Conservation (phyloP, 441 rosid species). For the Croton setiger region DNA sequence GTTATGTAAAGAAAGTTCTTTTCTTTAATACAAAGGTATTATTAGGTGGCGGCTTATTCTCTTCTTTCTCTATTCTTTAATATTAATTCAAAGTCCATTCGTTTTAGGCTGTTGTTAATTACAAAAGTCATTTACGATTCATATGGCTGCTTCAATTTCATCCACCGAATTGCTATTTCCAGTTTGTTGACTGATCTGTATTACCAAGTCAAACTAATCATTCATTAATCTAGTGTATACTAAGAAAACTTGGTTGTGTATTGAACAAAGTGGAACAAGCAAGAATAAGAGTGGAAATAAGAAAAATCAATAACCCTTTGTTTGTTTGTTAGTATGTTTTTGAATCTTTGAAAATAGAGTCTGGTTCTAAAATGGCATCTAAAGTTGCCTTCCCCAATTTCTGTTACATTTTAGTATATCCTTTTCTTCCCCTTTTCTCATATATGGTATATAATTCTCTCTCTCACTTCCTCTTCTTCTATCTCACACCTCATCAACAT, state of each 20-base stretch:
- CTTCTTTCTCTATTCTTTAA: fast-evolving
- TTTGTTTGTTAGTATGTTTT: constrained; percentile 1
- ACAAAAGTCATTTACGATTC: too few relatives aligned
- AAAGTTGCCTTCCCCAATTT: neutral
- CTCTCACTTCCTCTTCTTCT: too few relatives aligned
- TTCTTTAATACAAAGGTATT: neutral
- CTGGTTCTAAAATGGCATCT: constrained; percentile 5
- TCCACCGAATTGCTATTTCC: neutral
- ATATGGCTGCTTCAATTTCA: neutral
- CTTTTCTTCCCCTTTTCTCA: neutral
- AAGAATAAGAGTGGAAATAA: neutral
- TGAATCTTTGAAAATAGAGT: constrained; percentile 6
- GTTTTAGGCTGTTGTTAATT: too few relatives aligned
- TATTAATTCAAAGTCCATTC: neutral
- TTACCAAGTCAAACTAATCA: neutral
- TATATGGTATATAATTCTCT: neutral
- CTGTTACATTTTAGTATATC: too few relatives aligned
- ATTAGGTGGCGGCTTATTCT: constrained; percentile 8
- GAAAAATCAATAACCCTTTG: neutral
- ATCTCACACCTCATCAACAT: neutral
- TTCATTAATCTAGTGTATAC: neutral
- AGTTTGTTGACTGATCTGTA: neutral
- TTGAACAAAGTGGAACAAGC: neutral
- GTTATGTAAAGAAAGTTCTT: neutral
- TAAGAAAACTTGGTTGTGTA: neutral